Base-by-base conservation (phyloP, 441 rosid species). In the Kokia cookei region DNA sequence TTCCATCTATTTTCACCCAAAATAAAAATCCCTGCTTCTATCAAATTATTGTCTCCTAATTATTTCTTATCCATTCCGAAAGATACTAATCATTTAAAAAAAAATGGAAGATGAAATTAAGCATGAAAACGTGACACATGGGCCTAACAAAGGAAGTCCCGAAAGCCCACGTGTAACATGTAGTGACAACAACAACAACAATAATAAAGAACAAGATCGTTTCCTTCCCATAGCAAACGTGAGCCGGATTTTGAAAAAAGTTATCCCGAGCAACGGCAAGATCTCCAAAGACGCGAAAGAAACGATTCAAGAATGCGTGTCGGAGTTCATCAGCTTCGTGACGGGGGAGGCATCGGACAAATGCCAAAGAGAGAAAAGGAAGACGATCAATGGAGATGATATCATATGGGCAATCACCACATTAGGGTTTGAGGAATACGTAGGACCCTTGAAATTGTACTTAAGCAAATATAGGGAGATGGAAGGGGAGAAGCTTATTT, bases 231-330 rank as follows among this genome's bases (percentile, higher is more conserved):
- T 90, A 40, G 93, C 97, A 8, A 90, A 92, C 48, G 94, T 90
- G 7, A 92, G 97, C 5, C 87, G 95, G 75, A 90, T 92, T 48
- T 86, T 90, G 91, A 92, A 92, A 63, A 90, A 92, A 42, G 86
- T 83, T 69, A 84, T 90, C 17, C 96, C 94, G 0, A 82, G 75
- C 13, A 92, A 85, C 3, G 93, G 91, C 2, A 90, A 90, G 71
- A 92, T 92, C 70, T 92, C 95, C 0, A 90, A 92, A 71, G 95
- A 92, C 5, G 92, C 92, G 0, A 92, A 92, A 68, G 96, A 90
- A 74, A 88, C 90, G 0, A 89, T 87, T 22, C 91, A 90, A 68
- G 97, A 92, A 84, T 86, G 96, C 14, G 93, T 90, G 4, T 91
- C 93, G 0, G 92, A 90, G 83, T 91, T 91, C 85, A 90, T 92